A percentile compares a stretch with the other conserved stretches of the same genome.
phyloP scores from a whole-genome alignment of 176 grass and related monocot genomes.

The Carex pumila region DNA sequence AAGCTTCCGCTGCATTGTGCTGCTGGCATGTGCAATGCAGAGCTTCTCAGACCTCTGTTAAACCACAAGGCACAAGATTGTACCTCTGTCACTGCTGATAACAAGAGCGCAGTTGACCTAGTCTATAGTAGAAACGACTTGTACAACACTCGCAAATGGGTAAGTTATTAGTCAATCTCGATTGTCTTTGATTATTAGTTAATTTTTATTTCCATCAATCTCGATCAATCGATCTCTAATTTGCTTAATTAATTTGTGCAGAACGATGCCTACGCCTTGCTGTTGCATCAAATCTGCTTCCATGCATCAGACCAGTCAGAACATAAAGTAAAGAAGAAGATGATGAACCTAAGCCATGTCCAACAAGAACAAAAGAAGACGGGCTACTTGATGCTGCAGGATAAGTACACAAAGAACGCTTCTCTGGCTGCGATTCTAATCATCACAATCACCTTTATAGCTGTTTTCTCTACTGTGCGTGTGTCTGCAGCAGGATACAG shows the following conservation, averaged over 20 bases:
- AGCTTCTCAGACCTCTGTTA: neutral
- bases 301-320: neutral
- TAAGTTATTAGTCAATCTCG: neutral
- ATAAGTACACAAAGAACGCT: neutral
- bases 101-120: neutral
- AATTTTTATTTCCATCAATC: neutral
- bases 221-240: neutral
- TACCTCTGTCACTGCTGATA: neutral
- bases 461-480: neutral
- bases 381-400: neutral
- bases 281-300: neutral
- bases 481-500: neutral
- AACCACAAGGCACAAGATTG: neutral
- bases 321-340: neutral
- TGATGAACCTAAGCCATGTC: neutral
- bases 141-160: neutral
- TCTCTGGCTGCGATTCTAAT: neutral
- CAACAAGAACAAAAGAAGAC: neutral
- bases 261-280: neutral
- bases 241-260: neutral
- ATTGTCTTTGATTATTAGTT: neutral
- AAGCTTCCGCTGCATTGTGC: neutral
- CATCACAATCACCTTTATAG: neutral
- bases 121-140: neutral
- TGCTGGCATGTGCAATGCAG: neutral